These are phyloP conservation scores for Globisporangium recalcitrans DNA, from an alignment of 352 stramenopile species.

Conservation along the genomic window DNA sequence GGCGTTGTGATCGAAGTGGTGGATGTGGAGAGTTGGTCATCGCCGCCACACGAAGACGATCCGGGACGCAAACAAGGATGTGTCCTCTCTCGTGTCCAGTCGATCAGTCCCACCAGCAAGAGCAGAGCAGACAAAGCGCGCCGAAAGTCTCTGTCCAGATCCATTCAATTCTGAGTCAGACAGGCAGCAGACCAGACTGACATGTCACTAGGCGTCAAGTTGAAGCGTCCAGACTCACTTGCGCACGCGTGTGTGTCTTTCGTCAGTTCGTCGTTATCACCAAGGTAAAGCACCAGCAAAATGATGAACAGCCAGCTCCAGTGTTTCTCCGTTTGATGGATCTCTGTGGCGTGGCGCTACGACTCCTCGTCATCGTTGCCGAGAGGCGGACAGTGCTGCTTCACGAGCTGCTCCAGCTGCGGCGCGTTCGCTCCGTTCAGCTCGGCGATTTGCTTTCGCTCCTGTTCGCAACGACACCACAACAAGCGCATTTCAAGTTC, in stretches of 20 bases:
- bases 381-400: constrained; percentile 51
- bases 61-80: neutral
- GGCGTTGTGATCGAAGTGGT: constrained; percentile 4
- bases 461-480: constrained; percentile 19
- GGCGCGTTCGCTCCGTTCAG: constrained; percentile 55
- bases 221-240: neutral
- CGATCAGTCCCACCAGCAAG: neutral
- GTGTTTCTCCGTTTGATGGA: neutral
- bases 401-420: constrained; percentile 55
- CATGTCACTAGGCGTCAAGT: neutral
- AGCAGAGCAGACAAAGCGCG: neutral
- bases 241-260: neutral
- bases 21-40: neutral
- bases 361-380: constrained; percentile 49
- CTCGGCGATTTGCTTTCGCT: constrained; percentile 54
- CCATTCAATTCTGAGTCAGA: neutral
- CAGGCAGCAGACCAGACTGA: neutral
- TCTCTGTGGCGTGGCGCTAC: constrained; percentile 9
- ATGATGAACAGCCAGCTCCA: neutral
- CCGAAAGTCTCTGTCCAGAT: neutral
- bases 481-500: neutral
- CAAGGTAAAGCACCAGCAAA: neutral
- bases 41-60: neutral
- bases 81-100: neutral
- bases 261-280: neutral